Base-by-base conservation (phyloP, 306 rosid species). In the Lathyrus aphaca region DNA sequence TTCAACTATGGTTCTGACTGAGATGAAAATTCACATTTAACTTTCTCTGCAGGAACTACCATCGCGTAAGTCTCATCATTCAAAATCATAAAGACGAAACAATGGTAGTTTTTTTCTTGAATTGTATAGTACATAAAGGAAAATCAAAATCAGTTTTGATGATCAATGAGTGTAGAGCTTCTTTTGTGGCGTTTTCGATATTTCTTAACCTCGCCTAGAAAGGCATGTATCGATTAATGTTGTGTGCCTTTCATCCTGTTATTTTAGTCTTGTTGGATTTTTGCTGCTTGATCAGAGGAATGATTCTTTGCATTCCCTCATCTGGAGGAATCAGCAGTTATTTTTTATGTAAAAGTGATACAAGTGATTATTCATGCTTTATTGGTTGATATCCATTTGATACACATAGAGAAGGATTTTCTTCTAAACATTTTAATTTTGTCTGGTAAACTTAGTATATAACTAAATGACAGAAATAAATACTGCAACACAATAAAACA, bases 21-120 rank as follows among this genome's bases (percentile, higher is more conserved):
- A 49, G 63, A 67, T 54, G 49, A 61, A 60, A 59, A 69, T 58
- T 75, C 25, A 30, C 62, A 23, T 53, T 50, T 21, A 62, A 39
- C 5, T 60, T 49, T 60, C 42, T 77, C 49, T 61, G 55, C 97
- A 93, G 98, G 98, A 93, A 84, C 67, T 93, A 46, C 49, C 82
- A 17, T n/a, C 84, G 18, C 88, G 68, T 56, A 74, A 79, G 74
- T 77, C 86, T 45, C 79, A 82, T 82, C 85, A 82, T 80, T 82
- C 87, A 35, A 81, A 86, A 81, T 72, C 82, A 64, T 76, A 83
- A 80, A 60, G 37, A 46, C 40, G 71, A 57, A 45, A 35, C 39
- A 35, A 7, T 32, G 38, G 2, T 32, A 32, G 8, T 32, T 8
- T 32, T 32, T 30, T 32, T 32, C 38, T 32, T 32, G 38, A 32